phyloP scores from a whole-genome alignment of 202 grass and related monocot species.

The Brachypodium distachyon region DNA sequence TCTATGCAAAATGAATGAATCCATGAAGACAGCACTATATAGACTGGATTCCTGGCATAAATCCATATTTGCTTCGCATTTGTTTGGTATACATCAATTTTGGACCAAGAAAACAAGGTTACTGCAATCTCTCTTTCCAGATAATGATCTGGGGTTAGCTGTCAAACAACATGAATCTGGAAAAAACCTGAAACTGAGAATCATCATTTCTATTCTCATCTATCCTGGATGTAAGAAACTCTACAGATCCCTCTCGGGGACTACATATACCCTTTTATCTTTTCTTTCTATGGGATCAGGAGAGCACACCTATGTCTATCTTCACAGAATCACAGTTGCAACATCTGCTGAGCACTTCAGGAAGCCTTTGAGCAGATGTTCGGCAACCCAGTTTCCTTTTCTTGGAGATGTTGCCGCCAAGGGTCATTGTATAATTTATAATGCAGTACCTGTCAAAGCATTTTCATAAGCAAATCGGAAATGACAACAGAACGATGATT shows the following conservation, averaged over 20 bases:
- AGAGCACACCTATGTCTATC: not conserved
- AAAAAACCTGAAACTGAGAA: not conserved
- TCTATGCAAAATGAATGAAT: not conserved
- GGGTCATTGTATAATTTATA: constrained; percentile 93
- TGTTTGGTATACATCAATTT: not conserved
- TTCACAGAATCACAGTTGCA: constrained; percentile 10
- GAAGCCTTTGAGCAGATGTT: constrained; percentile 39
- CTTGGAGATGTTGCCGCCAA: constrained; percentile 54
- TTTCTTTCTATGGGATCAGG: not conserved
- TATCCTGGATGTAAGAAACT: not conserved
- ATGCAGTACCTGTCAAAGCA: constrained; percentile 58
- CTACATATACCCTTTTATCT: not conserved
- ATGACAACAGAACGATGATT: not conserved
- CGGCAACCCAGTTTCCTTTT: constrained; percentile 49
- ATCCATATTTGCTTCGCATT: not conserved
- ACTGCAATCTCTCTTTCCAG: not conserved
- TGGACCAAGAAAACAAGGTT: not conserved
- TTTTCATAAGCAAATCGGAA: constrained; percentile 24
- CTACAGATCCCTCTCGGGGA: not conserved
- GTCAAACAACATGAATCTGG: not conserved
- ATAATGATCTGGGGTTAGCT: not conserved
- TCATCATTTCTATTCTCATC: not conserved
- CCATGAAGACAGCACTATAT: not conserved
- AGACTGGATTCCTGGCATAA: not conserved
- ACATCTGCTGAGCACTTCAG: not conserved